phyloP scores from a whole-genome alignment of 1,284 basidiomycete species.

The Phaffia rhodozyma region DNA sequence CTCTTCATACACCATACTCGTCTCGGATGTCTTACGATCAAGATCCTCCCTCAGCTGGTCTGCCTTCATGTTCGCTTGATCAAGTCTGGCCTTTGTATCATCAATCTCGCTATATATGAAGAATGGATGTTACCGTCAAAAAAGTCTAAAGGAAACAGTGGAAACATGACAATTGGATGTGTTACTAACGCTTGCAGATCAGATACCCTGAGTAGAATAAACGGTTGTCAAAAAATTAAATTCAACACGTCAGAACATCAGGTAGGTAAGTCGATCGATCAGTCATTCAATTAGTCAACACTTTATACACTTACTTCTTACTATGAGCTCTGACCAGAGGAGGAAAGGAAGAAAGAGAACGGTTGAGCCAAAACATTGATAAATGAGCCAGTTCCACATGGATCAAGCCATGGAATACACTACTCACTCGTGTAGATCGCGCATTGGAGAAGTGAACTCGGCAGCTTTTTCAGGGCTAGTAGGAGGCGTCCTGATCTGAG shows the following conservation, averaged over 20 bases:
- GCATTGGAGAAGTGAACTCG: background rate
- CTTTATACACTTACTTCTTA: background rate
- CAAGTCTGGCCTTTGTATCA: background rate
- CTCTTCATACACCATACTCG: background rate
- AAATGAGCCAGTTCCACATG: too few relatives aligned
- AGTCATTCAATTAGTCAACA: too few relatives aligned
- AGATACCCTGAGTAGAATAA: background rate
- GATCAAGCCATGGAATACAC: too few relatives aligned
- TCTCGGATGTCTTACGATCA: background rate
- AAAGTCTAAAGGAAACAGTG: background rate
- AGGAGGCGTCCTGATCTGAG: constrained; percentile 1
- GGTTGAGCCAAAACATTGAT: too few relatives aligned
- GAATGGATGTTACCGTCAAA: background rate
- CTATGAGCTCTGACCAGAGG: background rate
- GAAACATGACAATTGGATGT: background rate
- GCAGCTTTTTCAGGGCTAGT: background rate
- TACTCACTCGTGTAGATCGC: constrained; percentile 5
- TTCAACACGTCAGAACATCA: background rate
- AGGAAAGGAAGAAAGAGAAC: too few relatives aligned
- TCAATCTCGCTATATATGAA: background rate
- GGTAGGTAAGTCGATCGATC: background rate
- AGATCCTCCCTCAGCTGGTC: too few relatives aligned
- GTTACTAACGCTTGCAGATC: constrained; percentile 5
- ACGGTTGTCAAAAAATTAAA: background rate
- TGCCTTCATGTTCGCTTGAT: background rate